Evolutionary conservation across 2,329 filamentous ascomycete species (phyloP).

Genomic region (Hysterium pulicare): DNA sequence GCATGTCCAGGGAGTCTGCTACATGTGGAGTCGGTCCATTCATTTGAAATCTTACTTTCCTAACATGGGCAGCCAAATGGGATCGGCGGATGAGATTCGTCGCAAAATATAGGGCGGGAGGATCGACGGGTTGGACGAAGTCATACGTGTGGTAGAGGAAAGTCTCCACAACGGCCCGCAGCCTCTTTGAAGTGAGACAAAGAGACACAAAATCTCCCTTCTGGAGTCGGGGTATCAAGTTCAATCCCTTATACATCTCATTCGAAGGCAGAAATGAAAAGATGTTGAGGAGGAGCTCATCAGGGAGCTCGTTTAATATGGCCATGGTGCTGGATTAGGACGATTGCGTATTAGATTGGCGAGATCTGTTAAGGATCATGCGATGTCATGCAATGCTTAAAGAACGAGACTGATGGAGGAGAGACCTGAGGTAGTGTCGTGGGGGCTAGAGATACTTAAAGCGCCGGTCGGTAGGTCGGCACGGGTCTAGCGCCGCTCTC

Average conservation of each 20-base stretch:
- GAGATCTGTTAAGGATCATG: too few species aligned
- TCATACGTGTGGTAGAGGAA: background rate
- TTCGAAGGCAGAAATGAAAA: too few species aligned
- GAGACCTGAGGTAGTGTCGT: too few species aligned
- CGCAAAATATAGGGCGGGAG: background rate
- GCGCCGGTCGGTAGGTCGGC: too few species aligned
- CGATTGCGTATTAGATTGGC: too few species aligned
- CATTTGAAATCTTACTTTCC: background rate
- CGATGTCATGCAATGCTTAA: too few species aligned
- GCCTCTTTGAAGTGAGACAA: background rate
- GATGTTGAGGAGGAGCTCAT: background rate
- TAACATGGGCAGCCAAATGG: background rate
- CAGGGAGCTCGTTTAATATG: background rate
- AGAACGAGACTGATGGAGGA: too few species aligned
- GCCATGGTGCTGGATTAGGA: too few species aligned
- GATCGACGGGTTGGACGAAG: background rate
- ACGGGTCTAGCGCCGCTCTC: too few species aligned
- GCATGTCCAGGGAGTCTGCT: background rate
- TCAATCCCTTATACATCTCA: too few species aligned
- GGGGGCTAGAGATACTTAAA: too few species aligned
- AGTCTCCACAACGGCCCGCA: background rate
- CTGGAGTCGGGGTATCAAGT: background rate
- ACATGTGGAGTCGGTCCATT: background rate
- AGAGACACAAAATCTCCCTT: background rate
- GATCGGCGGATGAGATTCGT: background rate